phyloP scores from a whole-genome alignment of 2,329 filamentous ascomycete genomes.

The Arthroderma sp. region DNA sequence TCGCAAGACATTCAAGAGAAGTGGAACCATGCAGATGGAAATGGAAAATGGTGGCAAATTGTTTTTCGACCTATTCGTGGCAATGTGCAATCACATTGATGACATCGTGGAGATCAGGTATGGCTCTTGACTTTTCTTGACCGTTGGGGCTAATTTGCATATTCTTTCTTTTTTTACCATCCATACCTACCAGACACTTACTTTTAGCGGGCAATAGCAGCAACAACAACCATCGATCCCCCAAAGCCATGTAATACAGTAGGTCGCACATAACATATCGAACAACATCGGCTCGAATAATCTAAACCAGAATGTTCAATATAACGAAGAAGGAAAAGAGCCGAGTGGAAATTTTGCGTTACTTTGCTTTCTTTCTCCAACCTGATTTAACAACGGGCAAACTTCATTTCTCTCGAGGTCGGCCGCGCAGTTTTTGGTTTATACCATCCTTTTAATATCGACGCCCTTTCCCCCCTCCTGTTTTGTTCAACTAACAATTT shows the following conservation, averaged over 20 bases:
- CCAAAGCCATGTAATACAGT: conserved; percentile 39
- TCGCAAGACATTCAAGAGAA: conserved; percentile 94
- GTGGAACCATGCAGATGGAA: conserved; percentile 96
- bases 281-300: conserved; percentile 13
- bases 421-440: conserved; percentile 33
- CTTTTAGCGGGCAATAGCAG: conserved; percentile 3
- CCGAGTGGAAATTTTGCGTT: conserved; percentile 5
- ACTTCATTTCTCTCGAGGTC: conserved; percentile 29
- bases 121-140: conserved; percentile 25
- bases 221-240: conserved; percentile 38
- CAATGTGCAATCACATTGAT: conserved; percentile 96
- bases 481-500: not conserved
- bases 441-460: not conserved
- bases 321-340: conserved; percentile 15
- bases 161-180: conserved; percentile 7
- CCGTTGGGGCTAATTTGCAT: conserved; percentile 9
- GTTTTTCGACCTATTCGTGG: conserved; percentile 97
- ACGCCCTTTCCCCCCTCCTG: too few species aligned
- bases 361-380: conserved; percentile 2
- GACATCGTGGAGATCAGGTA: conserved; percentile 81
- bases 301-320: conserved; percentile 25
- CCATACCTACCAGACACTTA: conserved; percentile 11
- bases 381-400: not conserved
- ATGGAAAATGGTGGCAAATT: conserved; percentile 92
- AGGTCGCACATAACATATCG: conserved; percentile 16